These are phyloP conservation scores for Thelephora aurantiotincta DNA, from an alignment of 768 basidiomycete species.

Conservation along the genomic window DNA sequence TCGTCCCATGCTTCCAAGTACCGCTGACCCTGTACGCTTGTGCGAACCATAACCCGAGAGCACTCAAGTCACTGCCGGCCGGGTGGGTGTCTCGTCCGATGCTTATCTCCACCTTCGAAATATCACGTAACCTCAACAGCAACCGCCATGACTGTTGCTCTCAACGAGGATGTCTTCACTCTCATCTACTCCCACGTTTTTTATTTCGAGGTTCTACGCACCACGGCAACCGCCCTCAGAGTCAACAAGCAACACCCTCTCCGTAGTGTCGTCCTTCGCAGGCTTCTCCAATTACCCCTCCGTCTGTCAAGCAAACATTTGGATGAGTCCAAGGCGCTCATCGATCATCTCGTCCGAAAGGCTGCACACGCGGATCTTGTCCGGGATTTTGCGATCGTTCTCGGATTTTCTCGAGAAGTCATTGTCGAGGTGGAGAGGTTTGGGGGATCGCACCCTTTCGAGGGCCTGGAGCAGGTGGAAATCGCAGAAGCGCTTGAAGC, in stretches of 20 bases:
- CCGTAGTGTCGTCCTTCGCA: background rate
- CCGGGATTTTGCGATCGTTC: background rate
- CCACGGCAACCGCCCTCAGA: background rate
- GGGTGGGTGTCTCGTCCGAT: no score
- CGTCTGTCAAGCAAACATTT: background rate
- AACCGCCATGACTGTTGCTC: background rate
- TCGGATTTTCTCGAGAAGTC: background rate
- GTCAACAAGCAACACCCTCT: background rate
- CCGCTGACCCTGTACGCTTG: no score
- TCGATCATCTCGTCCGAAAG: background rate
- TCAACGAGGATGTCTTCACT: background rate
- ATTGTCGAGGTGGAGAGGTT: no score
- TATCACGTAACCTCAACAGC: no score
- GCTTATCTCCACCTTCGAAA: no score
- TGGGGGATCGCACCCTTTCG: background rate
- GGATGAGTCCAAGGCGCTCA: background rate
- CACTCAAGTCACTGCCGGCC: no score
- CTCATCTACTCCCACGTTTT: background rate
- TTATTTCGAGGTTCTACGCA: background rate
- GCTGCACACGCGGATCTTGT: background rate
- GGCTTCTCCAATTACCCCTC: background rate
- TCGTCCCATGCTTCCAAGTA: no score
- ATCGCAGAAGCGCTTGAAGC: background rate
- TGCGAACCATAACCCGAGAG: no score
- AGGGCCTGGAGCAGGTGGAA: background rate